Evolutionary conservation across 768 basidiomycete species (phyloP), one percentile per base, ranked within the genome.

Genomic region (Mycena galericulata): DNA sequence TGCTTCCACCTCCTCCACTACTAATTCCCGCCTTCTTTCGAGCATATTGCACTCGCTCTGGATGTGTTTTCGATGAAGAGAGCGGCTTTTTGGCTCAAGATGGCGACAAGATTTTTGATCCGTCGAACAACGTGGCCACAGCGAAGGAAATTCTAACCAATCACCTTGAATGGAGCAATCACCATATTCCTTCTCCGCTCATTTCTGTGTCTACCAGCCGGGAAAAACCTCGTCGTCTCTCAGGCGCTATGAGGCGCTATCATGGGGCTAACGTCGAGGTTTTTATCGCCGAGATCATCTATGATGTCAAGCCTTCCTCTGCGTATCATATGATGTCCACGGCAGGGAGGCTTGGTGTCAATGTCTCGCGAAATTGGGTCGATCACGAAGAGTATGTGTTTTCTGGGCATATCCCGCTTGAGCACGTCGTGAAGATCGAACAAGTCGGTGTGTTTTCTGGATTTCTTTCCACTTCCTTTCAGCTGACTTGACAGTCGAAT

Each of bases 291-390:
- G 43, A 45, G 43, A 45, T 45, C 6, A 9, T 24, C 7, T 18
- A 45, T 45, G 43, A 45, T 45, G 43, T 45, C 22, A 7, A 45
- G 43, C 43, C 43, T 45, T 45, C 43, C 43, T 45, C 43, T 45
- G 43, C 43, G 43, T 45, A 45, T 45, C 43, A 45, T 45, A 45
- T 45, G 43, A 45, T 45, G 43, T 45, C 43, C 43, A 45, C 43
- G 9, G 43, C 43, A 45, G 22, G 18, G 43, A 45, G 43, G 43
- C 43, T 18, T n/a, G n/a, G n/a, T n/a, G n/a, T n/a, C n/a, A n/a
- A n/a, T n/a, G n/a, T n/a, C n/a, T n/a, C n/a, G n/a, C n/a, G n/a
- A n/a, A n/a, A n/a, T n/a, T n/a, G n/a, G n/a, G n/a, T n/a, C 6
- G 43, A 24, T 45, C 8, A 20, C 43, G 43, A 45, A 36, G 34